Conservation (phyloP, 2,329 filamentous ascomycete species). For the Diaporthe citrichinensis region DNA sequence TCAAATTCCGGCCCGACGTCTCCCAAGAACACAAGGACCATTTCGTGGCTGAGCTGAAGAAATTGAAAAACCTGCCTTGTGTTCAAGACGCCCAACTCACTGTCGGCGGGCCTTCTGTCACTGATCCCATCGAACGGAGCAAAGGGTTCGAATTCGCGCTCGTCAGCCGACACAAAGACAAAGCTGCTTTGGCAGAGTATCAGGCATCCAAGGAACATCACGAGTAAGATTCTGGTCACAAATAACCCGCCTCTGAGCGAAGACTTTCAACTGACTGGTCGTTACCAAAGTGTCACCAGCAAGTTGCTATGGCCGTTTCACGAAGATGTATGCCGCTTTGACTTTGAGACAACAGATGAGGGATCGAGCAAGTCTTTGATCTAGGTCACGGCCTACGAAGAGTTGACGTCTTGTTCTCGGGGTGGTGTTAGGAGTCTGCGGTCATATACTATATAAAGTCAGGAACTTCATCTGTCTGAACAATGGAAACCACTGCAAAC, state of each 20-base stretch:
- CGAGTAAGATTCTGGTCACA: slow-evolving; percentile 51
- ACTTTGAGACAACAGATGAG: slow-evolving; percentile 64
- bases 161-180: slow-evolving; percentile 64
- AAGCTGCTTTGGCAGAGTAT: slow-evolving; percentile 62
- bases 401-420: background rate
- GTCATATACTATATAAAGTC: too few species aligned
- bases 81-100: slow-evolving; percentile 63
- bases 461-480: background rate
- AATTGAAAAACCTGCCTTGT: slow-evolving; percentile 62
- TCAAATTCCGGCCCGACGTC: slow-evolving; percentile 62
- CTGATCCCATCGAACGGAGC: slow-evolving; percentile 64
- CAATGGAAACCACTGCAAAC: background rate
- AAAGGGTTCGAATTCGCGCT: slow-evolving; percentile 67
- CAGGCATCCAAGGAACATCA: slow-evolving; percentile 68
- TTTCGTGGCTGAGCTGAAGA: slow-evolving; percentile 63
- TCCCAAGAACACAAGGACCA: slow-evolving; percentile 57
- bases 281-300: slow-evolving; percentile 60
- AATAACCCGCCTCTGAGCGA: background rate
- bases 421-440: background rate
- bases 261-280: background rate
- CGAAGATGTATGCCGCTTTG: slow-evolving; percentile 67
- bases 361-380: slow-evolving; percentile 51
- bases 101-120: slow-evolving; percentile 67
- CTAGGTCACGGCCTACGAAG: background rate
- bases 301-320: slow-evolving; percentile 66